Evolutionary conservation across 305 asterid species (phyloP).

Genomic region (Fraxinus xanthoxyloides): DNA sequence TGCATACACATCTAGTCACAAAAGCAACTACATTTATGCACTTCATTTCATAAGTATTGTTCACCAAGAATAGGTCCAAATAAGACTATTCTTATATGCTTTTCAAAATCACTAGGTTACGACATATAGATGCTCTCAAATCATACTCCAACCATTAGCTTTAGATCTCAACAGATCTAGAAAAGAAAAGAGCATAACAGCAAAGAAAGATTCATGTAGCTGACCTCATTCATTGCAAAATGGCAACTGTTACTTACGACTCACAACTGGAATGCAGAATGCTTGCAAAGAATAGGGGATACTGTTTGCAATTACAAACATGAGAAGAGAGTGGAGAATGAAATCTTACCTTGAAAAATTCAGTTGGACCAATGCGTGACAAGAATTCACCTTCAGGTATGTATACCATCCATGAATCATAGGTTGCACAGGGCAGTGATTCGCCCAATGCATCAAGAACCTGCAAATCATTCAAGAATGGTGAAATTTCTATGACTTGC

Average conservation of each 20-base stretch:
- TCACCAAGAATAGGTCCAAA: neutral
- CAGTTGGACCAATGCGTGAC: conserved; percentile 94
- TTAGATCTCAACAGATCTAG: neutral
- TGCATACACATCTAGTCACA: neutral
- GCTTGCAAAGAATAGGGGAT: neutral
- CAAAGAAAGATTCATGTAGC: neutral
- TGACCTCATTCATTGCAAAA: neutral
- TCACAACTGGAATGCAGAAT: neutral
- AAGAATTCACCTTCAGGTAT: conserved; percentile 94
- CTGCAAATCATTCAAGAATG: conserved; percentile 40
- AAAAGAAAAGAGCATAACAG: neutral
- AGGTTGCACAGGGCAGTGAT: conserved; percentile 58
- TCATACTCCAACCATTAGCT: neutral
- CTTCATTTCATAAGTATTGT: neutral
- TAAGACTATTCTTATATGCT: neutral
- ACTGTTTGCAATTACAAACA: conserved; percentile 13
- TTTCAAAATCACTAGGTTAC: neutral
- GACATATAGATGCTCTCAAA: neutral
- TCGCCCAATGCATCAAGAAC: conserved; percentile 92
- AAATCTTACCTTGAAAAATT: conserved; percentile 69
- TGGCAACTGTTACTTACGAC: neutral
- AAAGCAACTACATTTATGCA: neutral
- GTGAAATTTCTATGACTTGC: neutral
- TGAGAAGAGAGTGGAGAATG: conserved; percentile 12
- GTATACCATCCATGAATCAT: conserved; percentile 94